Conservation (phyloP, 257 asterid genomes). For the Solanum raphanifolium region DNA sequence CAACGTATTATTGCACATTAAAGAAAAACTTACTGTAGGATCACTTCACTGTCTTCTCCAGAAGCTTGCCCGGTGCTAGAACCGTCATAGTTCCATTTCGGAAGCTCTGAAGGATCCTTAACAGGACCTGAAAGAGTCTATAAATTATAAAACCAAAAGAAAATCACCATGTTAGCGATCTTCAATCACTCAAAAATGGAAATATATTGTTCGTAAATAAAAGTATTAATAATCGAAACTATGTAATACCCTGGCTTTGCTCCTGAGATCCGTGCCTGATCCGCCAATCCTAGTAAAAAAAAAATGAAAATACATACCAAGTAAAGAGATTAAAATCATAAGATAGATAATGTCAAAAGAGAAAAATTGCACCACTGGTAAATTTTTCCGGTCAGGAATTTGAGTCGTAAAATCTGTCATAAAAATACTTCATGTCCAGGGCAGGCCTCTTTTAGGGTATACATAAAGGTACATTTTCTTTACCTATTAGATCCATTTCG, state of each 20-base stretch:
- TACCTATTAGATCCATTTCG: background rate
- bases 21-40: slow-evolving; percentile 57
- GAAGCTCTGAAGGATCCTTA: slow-evolving; percentile 88
- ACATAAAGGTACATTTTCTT: background rate
- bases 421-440: background rate
- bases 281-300: slow-evolving; percentile 77
- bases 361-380: background rate
- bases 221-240: background rate
- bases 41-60: slow-evolving; percentile 97
- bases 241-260: slow-evolving; percentile 75
- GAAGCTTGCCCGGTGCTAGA: slow-evolving; percentile 99
- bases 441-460: background rate
- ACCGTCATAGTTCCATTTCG: slow-evolving; percentile 97
- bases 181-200: background rate
- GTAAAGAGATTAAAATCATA: background rate
- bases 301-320: background rate
- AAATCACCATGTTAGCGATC: background rate
- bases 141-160: background rate
- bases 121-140: slow-evolving; percentile 82
- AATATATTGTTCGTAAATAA: background rate
- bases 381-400: background rate
- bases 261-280: slow-evolving; percentile 77
- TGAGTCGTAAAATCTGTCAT: background rate
- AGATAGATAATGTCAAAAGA: background rate
- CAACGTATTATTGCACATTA: background rate